Conservation (phyloP, 306 rosid species). For the Lupinus albus region DNA sequence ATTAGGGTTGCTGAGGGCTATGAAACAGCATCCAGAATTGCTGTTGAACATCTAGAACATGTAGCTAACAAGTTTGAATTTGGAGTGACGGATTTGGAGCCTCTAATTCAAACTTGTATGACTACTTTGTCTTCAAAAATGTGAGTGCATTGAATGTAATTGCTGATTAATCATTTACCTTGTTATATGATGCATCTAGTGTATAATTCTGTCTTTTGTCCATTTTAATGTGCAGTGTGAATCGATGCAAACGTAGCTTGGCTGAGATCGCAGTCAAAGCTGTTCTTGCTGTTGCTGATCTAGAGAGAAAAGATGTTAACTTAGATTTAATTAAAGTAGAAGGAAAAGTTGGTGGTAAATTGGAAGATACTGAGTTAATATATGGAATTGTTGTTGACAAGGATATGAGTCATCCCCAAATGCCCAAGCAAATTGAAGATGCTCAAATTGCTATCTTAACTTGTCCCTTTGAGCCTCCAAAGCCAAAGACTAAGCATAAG, state of each 20-base stretch:
- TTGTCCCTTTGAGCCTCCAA: conserved; percentile 99
- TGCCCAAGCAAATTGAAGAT: conserved; percentile 93
- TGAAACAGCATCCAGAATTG: conserved; percentile 82
- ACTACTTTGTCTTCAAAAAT: conserved; percentile 94
- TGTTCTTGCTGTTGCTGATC: conserved; percentile 94
- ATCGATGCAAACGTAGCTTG: conserved; percentile 87
- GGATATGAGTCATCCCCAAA: conserved; percentile 99
- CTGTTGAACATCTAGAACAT: conserved; percentile 74
- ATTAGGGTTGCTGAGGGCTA: conserved; percentile 93
- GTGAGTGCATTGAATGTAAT: conserved; percentile 42
- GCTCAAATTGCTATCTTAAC: conserved; percentile 94
- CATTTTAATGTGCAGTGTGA: conserved; percentile 68
- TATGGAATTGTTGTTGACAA: conserved; percentile 92
- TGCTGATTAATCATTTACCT: conserved; percentile 1
- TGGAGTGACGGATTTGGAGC: conserved; percentile 60
- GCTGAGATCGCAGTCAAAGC: conserved; percentile 98
- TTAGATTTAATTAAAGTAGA: conserved; percentile 90
- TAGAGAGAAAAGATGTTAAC: conserved; percentile 91
- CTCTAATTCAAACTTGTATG: conserved; percentile 91
- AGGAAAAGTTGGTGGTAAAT: conserved; percentile 94
- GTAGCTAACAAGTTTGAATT: conserved; percentile 75
- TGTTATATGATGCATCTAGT: background rate
- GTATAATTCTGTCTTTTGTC: background rate
- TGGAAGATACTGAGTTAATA: conserved; percentile 91
- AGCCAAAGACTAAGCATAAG: conserved; percentile 99